Conservation (phyloP, 345 rosid genomes). For the Triadica sebifera region DNA sequence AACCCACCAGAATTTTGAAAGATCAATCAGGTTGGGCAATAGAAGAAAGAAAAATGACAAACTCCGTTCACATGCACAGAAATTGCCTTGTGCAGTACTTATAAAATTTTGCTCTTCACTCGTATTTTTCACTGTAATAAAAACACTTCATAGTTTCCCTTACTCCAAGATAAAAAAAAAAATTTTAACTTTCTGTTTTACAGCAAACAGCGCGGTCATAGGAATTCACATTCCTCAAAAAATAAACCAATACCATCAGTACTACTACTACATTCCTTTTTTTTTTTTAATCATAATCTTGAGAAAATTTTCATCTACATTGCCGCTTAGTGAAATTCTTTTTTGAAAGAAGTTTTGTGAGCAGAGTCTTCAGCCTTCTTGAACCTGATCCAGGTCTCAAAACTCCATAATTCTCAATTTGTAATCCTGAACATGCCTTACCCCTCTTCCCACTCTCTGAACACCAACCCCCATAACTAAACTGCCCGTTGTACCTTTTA, state of each 20-base stretch:
- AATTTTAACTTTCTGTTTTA: not conserved
- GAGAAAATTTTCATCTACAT: slow-evolving; percentile 42
- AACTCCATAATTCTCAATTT: slow-evolving; percentile 37
- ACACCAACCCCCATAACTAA: slow-evolving; percentile 62
- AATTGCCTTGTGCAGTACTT: not conserved
- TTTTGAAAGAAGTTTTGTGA: slow-evolving; percentile 46
- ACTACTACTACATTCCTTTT: no score
- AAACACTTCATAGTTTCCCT: not conserved
- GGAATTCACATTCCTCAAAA: not conserved
- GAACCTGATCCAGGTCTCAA: slow-evolving; percentile 76
- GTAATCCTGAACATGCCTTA: slow-evolving; percentile 34
- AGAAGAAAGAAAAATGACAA: not conserved
- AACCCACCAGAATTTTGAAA: no score
- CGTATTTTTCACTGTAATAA: not conserved
- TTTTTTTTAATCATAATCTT: not conserved
- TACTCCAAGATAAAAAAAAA: not conserved
- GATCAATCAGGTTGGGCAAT: no score
- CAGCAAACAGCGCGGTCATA: no score
- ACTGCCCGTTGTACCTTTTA: slow-evolving; percentile 37
- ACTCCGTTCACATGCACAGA: not conserved
- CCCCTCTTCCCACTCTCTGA: slow-evolving; percentile 18
- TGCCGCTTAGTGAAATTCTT: slow-evolving; percentile 58
- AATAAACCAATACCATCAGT: not conserved
- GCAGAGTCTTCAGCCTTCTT: slow-evolving; percentile 56
- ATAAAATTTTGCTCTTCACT: not conserved